Percentiles rank a stretch among this genome's conserved stretches.
phyloP scores from a whole-genome alignment of 2,329 filamentous ascomycete species.

The Botrytis byssoidea region DNA sequence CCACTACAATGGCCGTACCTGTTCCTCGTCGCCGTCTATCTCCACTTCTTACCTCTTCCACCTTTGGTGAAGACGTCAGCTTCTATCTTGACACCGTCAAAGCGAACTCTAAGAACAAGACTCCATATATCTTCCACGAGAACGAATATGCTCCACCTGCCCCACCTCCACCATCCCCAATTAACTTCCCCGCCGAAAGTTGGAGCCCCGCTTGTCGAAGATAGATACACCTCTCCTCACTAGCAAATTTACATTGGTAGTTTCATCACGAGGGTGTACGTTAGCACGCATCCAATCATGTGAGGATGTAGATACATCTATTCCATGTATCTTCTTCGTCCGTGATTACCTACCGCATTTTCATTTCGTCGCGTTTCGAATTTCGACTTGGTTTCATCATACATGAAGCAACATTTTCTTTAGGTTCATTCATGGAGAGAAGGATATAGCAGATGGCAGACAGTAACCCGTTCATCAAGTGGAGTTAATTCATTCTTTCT shows the following conservation, averaged over 20 bases:
- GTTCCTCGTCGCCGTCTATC: slow-evolving; percentile 54
- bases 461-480: neutral
- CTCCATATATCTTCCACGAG: slow-evolving; percentile 40
- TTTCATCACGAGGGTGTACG: slow-evolving; percentile 6
- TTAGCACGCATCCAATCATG: slow-evolving; percentile 10
- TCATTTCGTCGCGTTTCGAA: neutral
- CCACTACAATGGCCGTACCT: slow-evolving; percentile 32
- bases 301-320: neutral
- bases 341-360: neutral
- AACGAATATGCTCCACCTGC: slow-evolving; percentile 64
- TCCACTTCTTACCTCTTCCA: slow-evolving; percentile 32
- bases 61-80: slow-evolving; percentile 34
- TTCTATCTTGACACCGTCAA: slow-evolving; percentile 33
- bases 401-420: neutral
- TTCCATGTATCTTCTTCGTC: neutral
- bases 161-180: slow-evolving; percentile 62
- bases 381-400: neutral
- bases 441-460: neutral
- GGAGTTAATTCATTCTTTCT: neutral
- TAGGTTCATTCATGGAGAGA: neutral
- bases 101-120: slow-evolving; percentile 34
- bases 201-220: slow-evolving; percentile 42
- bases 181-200: slow-evolving; percentile 58
- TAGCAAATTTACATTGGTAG: neutral
- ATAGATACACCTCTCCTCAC: neutral